These are phyloP conservation scores for Fusarium ramigenum DNA, from an alignment of 2,329 filamentous ascomycete species.

Conservation along the genomic window DNA sequence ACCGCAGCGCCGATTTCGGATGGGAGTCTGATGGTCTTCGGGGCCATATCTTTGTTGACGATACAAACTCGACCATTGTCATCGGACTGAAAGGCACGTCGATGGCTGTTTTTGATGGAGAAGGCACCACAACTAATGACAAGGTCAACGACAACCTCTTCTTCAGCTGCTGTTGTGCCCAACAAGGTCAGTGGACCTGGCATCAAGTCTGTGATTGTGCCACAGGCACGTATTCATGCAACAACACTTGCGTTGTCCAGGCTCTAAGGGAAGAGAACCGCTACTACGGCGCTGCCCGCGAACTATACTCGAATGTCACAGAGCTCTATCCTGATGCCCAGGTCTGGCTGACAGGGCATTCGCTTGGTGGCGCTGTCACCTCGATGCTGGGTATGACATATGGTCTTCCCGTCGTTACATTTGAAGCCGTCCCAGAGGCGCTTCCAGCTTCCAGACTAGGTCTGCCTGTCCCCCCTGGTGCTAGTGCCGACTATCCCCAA, in stretches of 20 bases:
- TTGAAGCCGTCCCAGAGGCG: constrained; percentile 92
- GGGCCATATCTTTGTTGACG: constrained; percentile 91
- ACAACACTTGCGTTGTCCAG: constrained; percentile 85
- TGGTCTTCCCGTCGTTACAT: constrained; percentile 88
- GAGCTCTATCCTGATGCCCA: constrained; percentile 85
- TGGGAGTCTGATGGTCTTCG: constrained; percentile 91
- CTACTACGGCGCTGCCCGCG: constrained; percentile 89
- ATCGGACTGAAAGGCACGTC: constrained; percentile 94
- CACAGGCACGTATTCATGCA: constrained; percentile 86
- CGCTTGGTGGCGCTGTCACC: constrained; percentile 87
- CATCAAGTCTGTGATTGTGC: constrained; percentile 94
- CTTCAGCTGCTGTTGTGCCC: constrained; percentile 96
- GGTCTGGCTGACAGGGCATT: constrained; percentile 92
- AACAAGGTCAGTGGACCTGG: constrained; percentile 91
- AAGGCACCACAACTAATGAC: constrained; percentile 95
- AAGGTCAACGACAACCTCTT: constrained; percentile 98
- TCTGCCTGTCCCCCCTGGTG: constrained; percentile 83
- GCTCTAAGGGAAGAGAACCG: constrained; percentile 83
- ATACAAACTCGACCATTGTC: constrained; percentile 84
- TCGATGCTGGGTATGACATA: constrained; percentile 93
- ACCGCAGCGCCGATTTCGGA: constrained; percentile 88
- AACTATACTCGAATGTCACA: constrained; percentile 93
- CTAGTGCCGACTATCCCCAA: constrained; percentile 76
- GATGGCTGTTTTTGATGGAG: constrained; percentile 92
- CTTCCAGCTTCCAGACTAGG: constrained; percentile 85